Evolutionary conservation across 257 asterid species (phyloP), one percentile per base, ranked within the genome.

Genomic region (Solanum dulcamara): DNA sequence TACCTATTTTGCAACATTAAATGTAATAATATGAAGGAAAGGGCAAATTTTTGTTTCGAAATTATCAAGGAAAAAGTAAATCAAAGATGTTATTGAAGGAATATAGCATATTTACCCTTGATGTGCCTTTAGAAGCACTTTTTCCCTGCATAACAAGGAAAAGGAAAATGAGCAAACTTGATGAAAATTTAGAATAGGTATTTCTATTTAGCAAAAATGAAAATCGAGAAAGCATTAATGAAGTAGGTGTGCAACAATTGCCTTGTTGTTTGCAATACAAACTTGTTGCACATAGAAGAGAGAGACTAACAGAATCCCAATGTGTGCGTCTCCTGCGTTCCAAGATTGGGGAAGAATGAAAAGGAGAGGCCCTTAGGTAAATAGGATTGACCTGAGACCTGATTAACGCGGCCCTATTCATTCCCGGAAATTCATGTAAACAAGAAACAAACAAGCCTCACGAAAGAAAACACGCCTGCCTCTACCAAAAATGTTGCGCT

Each of bases 301-400:
- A 48, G 7, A 67, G 42, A 81, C 94, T 88, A 38, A 96, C 98
- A 40, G 90, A 68, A 88, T 93, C 92, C 97, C 96, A 93, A 55
- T 90, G 87, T 64, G 89, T 84, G 86, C 96, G 90, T 79, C 92
- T 91, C 83, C 85, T 91, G 84, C 98, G 96, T 88, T 96, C 98
- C 75, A 92, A 88, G 84, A 91, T 83, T 12, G 97, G 94, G 20
- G 94, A 88, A 83, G 92, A 89, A 88, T 96, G 98, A 79, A 96
- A 93, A 74, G 88, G 88, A 59, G 87, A 89, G 11, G 91, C 90
- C 83, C 89, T 88, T 10, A 88, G 48, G 85, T 85, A 91, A 87
- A 92, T 91, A 86, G 91, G 94, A 89, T 70, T 89, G 51, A 88
- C 84, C 84, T 72, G 89, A 87, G 85, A 92, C 68, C 89, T 91